Base-by-base conservation (phyloP, 1,139 yeast genomes). In the Eremothecium sinecaudum region DNA sequence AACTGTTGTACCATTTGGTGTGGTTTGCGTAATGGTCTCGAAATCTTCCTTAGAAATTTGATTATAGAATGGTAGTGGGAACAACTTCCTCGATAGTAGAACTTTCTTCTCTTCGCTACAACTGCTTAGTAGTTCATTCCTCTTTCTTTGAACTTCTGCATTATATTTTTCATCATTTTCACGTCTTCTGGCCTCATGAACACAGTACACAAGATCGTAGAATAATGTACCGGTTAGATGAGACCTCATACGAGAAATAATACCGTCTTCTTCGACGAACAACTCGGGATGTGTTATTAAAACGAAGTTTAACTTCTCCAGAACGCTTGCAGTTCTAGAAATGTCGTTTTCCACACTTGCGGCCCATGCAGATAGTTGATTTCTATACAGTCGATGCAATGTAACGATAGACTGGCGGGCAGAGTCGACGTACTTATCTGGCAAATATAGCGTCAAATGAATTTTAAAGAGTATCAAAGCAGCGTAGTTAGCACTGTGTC, bases 391-490 rank as follows among this genome's bases (percentile, higher is more conserved):
- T 49, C 95, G 67, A 58, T 87, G 96, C 1, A 84, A 93, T 0
- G 96, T 86, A 15, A 87, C 96, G 50, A 87, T 82, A 8, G 92
- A 81, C 58, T 86, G 96, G 46, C 96, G 71, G 2, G 95, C 86
- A 31, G 93, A 79, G 51, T 86, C 94, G 27, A 83, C 75, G 51
- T 79, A 82, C 50, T 76, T 79, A 16, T 82, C 86, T 33, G 80
- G 63, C 33, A 86, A 63, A 43, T 79, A 69, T 4, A 93, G 82
- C 1, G 93, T 79, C 38, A 84, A 62, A 53, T 86, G 95, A 30
- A 87, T 64, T 47, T 87, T 75, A 64, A 87, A 87, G 24, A 87
- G 62, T 22, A 83, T 66, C 33, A 86, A 66, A 0, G 87, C 93
- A 1, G 94, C 78, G 53, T 79, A 79, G 0, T 92, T 73, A 28